Evolutionary conservation across 805 yeast genomes (phyloP), one percentile per base, ranked within the genome.

Genomic region (Ogataea glucozyma): DNA sequence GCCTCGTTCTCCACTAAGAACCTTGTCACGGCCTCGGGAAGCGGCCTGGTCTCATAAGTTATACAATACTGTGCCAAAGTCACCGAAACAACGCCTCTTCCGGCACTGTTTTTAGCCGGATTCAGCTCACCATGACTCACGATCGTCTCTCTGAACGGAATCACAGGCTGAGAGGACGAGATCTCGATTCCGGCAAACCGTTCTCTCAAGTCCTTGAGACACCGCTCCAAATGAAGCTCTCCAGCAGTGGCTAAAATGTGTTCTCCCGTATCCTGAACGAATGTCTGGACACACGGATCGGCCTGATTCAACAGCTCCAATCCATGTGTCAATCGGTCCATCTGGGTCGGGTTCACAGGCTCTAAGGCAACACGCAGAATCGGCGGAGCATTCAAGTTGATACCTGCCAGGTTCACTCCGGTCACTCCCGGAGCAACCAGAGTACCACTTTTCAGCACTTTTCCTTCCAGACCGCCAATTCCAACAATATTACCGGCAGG

Each of bases 401-500:
- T 71, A 51, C 88, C 85, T 0, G 96, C 96, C 38, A 83, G 68
- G 53, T 84, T 84, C n/a, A 81, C 81, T 30, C 89, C 90, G 4
- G 75, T 67, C 2, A 74, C 61, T 2, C 73, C 76, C 0, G 78
- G 72, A 36, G 81, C 71, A 5, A 86, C 71, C 38, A 88, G 61
- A 0, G 99, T 90, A 38, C 96, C 99, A 57, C 83, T 87, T 60
- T 93, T 93, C 52, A 91, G 64, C 23, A 93, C 75, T 40, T 79
- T 80, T 6, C 86, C 87, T 2, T 85, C 96, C 16, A 93, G 71
- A 0, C 99, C 98, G 26, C 89, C 91, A 38, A 93, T 83, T 38
- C 97, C 99, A 6, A 88, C 95, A 47, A 93, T 88, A 53, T 86
- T 88, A 23, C 99, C 99, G 1, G 97, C 91, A 2, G 96, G 96